Evolutionary conservation across 306 rosid genomes (phyloP).

Genomic region (Trifolium subterraneum): DNA sequence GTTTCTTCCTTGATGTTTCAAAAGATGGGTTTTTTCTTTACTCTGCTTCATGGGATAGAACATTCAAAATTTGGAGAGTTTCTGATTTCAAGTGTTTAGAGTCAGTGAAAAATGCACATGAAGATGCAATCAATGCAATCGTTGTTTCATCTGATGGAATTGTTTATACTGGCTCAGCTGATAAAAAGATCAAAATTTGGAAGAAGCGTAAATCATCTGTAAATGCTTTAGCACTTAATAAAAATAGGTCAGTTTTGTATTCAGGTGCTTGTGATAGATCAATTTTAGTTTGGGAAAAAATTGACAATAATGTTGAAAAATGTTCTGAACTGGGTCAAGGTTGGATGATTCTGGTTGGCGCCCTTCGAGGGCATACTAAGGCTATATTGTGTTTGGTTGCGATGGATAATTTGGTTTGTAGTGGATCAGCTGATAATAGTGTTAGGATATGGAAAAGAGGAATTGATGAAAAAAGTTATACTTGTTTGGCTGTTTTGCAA

Average conservation of each 20-base stretch:
- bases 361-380: slow-evolving; percentile 67
- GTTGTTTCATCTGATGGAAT: slow-evolving; percentile 51
- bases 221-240: slow-evolving; percentile 65
- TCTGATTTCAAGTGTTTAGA: slow-evolving; percentile 71
- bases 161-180: slow-evolving; percentile 73
- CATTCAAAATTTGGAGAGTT: slow-evolving; percentile 73
- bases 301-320: background rate
- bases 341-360: slow-evolving; percentile 62
- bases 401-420: slow-evolving; percentile 63
- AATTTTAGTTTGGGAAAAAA: slow-evolving; percentile 69
- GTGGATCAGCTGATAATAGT: slow-evolving; percentile 75
- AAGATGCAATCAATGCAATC: slow-evolving; percentile 73
- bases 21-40: slow-evolving; percentile 56
- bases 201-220: slow-evolving; percentile 71
- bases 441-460: slow-evolving; percentile 77
- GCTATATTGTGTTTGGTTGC: slow-evolving; percentile 70
- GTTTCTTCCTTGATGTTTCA: slow-evolving; percentile 69
- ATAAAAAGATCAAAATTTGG: slow-evolving; percentile 73
- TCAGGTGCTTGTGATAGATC: slow-evolving; percentile 85
- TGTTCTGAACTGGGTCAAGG: background rate
- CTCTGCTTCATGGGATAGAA: slow-evolving; percentile 81
- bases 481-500: slow-evolving; percentile 67
- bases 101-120: slow-evolving; percentile 63
- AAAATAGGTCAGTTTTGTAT: slow-evolving; percentile 57
- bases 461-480: slow-evolving; percentile 39